Conservation (phyloP, 495 filamentous ascomycete species). For the Talaromyces borbonicus region DNA sequence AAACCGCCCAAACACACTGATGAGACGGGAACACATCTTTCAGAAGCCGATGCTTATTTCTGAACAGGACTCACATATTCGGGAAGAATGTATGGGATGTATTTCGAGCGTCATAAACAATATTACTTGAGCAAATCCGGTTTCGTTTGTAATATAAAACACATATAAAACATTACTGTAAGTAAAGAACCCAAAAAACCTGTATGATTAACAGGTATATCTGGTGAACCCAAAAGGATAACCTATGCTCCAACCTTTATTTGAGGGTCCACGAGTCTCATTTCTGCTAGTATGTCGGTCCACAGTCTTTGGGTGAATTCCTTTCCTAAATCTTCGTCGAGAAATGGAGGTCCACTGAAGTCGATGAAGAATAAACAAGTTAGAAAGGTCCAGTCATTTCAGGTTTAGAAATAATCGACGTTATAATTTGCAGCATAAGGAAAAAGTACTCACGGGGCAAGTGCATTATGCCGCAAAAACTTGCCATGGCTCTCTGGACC, state of each 20-base stretch:
- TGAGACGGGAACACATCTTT: conserved; percentile 49
- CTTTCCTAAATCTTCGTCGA: not conserved
- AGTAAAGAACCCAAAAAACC: not conserved
- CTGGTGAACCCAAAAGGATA: not conserved
- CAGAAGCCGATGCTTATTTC: conserved; percentile 23
- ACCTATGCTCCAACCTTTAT: not conserved
- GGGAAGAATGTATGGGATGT: not conserved
- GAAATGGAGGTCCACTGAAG: not conserved
- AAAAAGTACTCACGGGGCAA: conserved; percentile 2
- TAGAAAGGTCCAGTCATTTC: not conserved
- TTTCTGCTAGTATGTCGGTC: not conserved
- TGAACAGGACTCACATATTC: conserved; percentile 1
- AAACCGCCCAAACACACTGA: conserved; percentile 18
- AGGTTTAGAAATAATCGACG: not conserved
- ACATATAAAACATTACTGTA: too few species aligned
- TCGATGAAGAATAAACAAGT: not conserved
- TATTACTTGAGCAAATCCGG: too few species aligned
- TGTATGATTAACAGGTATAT: not conserved
- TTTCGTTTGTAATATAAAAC: too few species aligned
- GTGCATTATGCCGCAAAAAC: conserved; percentile 10
- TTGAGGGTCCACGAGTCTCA: not conserved
- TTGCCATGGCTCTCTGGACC: conserved; percentile 18
- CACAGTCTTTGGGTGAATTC: not conserved
- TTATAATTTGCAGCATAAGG: not conserved
- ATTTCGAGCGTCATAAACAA: not conserved